Percentiles rank a stretch among this genome's conserved stretches.
phyloP scores from a whole-genome alignment of 2,329 filamentous ascomycete species.

The Knufia petricola region DNA sequence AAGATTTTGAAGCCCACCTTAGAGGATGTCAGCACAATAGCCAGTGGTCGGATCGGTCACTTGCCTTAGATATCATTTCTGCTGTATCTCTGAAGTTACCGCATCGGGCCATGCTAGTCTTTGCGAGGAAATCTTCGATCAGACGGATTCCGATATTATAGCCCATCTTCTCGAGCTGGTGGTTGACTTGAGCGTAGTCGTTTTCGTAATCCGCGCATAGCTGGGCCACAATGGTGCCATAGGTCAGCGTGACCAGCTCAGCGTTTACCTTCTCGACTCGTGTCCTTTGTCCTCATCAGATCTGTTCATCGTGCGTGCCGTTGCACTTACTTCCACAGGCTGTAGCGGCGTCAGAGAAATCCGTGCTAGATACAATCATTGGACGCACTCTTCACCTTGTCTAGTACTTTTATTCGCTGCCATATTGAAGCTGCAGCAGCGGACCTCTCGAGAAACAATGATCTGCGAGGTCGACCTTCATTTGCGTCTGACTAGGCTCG shows the following conservation, averaged over 20 bases:
- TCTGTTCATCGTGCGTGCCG: background rate
- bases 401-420: constrained; percentile 48
- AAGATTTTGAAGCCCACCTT: constrained; percentile 99
- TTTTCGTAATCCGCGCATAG: constrained; percentile 92
- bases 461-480: background rate
- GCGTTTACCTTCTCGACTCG: constrained; percentile 97
- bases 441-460: background rate
- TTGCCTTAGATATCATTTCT: constrained; percentile 87
- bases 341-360: constrained; percentile 30
- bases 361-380: background rate
- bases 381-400: constrained; percentile 63
- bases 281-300: constrained; percentile 49
- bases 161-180: constrained; percentile 97
- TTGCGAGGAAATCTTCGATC: constrained; percentile 96
- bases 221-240: constrained; percentile 93
- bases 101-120: constrained; percentile 82
- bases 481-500: background rate
- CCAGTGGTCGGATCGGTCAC: constrained; percentile 9
- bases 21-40: background rate
- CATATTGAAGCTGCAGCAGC: constrained; percentile 8
- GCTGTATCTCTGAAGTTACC: constrained; percentile 91
- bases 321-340: constrained; percentile 79
- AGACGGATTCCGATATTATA: constrained; percentile 95
- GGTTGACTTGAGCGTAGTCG: constrained; percentile 92
- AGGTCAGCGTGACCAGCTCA: constrained; percentile 92